A percentile compares a stretch with the other conserved stretches of the same genome.
These are phyloP conservation scores for Cercospora sesami DNA, from an alignment of 2,329 filamentous ascomycete species.

Conservation along the genomic window DNA sequence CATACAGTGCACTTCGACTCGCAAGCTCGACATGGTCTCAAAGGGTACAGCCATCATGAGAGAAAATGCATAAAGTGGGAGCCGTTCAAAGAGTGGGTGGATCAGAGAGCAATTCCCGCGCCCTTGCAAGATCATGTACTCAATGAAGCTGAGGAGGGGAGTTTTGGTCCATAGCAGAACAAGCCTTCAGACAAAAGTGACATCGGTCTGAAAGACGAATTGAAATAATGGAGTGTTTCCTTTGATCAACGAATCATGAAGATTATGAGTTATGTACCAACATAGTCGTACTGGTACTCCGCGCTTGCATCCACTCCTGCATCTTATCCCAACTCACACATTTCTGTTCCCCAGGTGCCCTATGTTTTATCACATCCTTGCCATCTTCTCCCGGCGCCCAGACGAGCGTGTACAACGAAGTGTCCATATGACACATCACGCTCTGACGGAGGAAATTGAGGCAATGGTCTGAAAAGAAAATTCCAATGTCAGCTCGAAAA, in stretches of 20 bases:
- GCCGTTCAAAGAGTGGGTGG: slow-evolving; percentile 15
- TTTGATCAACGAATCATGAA: too few species aligned
- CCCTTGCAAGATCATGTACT: slow-evolving; percentile 16
- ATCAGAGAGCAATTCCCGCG: slow-evolving; percentile 11
- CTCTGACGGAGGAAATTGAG: slow-evolving; percentile 19
- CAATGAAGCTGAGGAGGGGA: neutral
- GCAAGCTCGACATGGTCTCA: slow-evolving; percentile 9
- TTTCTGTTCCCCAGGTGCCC: slow-evolving; percentile 10
- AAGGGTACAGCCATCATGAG: slow-evolving; percentile 12
- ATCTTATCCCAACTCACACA: slow-evolving; percentile 21
- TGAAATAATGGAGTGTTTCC: too few species aligned
- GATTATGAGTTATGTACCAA: neutral
- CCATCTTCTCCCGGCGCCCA: slow-evolving; percentile 17
- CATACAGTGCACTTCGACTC: slow-evolving; percentile 16
- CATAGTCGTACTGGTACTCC: slow-evolving; percentile 15
- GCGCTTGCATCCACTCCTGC: slow-evolving; percentile 17
- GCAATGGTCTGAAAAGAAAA: slow-evolving; percentile 13
- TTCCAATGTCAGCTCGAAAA: neutral
- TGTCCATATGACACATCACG: slow-evolving; percentile 23
- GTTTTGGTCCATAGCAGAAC: neutral
- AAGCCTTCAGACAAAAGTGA: too few species aligned
- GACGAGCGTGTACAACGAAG: slow-evolving; percentile 16
- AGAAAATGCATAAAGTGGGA: slow-evolving; percentile 17
- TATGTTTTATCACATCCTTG: slow-evolving; percentile 12
- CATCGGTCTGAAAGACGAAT: too few species aligned